Conservation (phyloP, 2,329 filamentous ascomycete species). For the Talaromyces sp. region DNA sequence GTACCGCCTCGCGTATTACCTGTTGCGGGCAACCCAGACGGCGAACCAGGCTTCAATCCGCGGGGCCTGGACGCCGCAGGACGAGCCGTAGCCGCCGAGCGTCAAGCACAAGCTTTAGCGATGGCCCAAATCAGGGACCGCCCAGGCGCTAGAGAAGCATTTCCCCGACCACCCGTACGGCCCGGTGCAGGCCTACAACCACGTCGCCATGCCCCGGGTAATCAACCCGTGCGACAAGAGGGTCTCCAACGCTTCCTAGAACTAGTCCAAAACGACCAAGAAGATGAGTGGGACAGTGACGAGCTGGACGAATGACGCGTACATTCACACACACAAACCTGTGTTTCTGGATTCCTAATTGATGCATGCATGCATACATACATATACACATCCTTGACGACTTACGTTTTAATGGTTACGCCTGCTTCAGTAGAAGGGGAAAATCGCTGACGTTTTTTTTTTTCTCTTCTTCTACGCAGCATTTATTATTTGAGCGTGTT, state of each 20-base stretch:
- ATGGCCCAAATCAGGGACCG: constrained; percentile 37
- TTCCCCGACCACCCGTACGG: constrained; percentile 20
- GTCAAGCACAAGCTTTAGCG: constrained; percentile 37
- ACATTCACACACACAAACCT: background rate
- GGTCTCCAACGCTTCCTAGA: constrained; percentile 52
- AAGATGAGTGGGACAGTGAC: constrained; percentile 59
- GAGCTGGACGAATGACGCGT: constrained; percentile 47
- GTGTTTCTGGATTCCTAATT: background rate
- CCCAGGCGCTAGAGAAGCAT: constrained; percentile 23
- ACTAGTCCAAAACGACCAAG: constrained; percentile 51
- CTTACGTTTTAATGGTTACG: background rate
- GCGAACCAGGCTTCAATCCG: constrained; percentile 27
- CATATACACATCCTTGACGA: background rate
- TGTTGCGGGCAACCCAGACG: constrained; percentile 26
- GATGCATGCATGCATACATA: background rate
- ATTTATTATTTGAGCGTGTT: constrained; percentile 5
- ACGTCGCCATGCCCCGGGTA: constrained; percentile 13
- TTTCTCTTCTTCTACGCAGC: background rate
- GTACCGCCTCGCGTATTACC: constrained; percentile 35
- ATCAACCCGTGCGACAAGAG: constrained; percentile 23
- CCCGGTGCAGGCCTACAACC: constrained; percentile 16
- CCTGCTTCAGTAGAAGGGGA: background rate
- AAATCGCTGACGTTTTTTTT: background rate
- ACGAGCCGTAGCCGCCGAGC: constrained; percentile 36
- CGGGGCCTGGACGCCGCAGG: constrained; percentile 32